Evolutionary conservation across 73 alveolate genomes (phyloP).

Genomic region (Stentor roeselii): DNA sequence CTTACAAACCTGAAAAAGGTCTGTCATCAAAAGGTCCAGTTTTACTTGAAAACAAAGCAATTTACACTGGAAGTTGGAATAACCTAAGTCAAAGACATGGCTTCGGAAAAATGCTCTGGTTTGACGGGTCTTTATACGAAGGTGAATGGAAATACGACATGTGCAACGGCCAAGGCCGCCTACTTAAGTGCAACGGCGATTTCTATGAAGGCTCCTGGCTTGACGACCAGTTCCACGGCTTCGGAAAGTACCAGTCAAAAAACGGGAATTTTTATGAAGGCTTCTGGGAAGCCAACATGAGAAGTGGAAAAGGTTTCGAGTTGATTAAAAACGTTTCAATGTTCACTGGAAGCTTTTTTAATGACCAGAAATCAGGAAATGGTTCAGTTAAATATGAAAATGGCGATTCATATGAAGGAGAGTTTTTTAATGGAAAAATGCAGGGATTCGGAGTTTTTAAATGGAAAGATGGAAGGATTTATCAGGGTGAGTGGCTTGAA

Average conservation of each 20-base stretch:
- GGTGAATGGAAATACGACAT: background rate
- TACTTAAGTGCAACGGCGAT: background rate
- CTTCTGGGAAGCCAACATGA: background rate
- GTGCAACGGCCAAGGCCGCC: background rate
- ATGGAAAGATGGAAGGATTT: slow-evolving; percentile 42
- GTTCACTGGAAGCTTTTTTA: background rate
- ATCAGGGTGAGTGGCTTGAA: slow-evolving; percentile 45
- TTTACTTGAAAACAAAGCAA: background rate
- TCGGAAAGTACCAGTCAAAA: background rate
- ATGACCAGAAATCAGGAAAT: slow-evolving; percentile 1
- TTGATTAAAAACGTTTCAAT: background rate
- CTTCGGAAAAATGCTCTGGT: background rate
- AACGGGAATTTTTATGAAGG: slow-evolving; percentile 23
- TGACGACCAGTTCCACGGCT: background rate
- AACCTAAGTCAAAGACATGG: background rate
- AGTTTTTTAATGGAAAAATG: slow-evolving; percentile 33
- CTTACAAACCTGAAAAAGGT: background rate
- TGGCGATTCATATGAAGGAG: slow-evolving; percentile 31
- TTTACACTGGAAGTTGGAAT: background rate
- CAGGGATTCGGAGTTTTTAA: slow-evolving; percentile 39
- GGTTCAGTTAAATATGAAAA: background rate
- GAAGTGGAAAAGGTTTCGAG: background rate
- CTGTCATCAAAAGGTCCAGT: background rate
- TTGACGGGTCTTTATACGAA: background rate
- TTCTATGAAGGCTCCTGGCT: slow-evolving; percentile 11